Conservation (phyloP, 1,139 yeast species). For the Kodamaea anthophila region DNA sequence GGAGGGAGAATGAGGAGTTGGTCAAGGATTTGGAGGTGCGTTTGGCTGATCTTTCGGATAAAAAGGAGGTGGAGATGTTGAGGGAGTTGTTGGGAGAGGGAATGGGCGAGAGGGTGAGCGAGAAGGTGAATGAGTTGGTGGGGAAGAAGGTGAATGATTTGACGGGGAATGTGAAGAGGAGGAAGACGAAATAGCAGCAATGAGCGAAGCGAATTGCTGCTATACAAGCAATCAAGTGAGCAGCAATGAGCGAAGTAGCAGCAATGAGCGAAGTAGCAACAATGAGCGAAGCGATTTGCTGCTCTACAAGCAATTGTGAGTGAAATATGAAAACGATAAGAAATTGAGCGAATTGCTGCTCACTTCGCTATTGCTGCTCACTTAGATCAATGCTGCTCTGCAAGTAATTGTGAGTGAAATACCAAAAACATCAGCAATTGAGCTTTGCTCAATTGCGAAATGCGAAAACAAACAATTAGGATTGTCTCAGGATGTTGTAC, state of each 20-base stretch:
- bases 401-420: too few relatives aligned
- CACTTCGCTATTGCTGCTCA: too few relatives aligned
- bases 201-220: neutral
- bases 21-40: slow-evolving; percentile 47
- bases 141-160: slow-evolving; percentile 47
- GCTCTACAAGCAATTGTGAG: too few relatives aligned
- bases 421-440: too few relatives aligned
- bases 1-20: slow-evolving; percentile 44
- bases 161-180: slow-evolving; percentile 44
- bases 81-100: slow-evolving; percentile 59
- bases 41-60: slow-evolving; percentile 47
- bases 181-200: neutral
- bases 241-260: too few relatives aligned
- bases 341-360: too few relatives aligned
- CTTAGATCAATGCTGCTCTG: too few relatives aligned
- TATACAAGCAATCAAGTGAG: too few relatives aligned
- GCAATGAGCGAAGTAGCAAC: neutral
- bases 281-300: neutral
- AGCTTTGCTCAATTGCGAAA: too few relatives aligned
- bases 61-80: slow-evolving; percentile 53
- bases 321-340: too few relatives aligned
- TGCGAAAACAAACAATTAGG: too few relatives aligned
- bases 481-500: too few relatives aligned
- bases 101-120: slow-evolving; percentile 2
- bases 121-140: slow-evolving; percentile 7